phyloP scores from a whole-genome alignment of 306 rosid species.

The Fagus sylvatica region DNA sequence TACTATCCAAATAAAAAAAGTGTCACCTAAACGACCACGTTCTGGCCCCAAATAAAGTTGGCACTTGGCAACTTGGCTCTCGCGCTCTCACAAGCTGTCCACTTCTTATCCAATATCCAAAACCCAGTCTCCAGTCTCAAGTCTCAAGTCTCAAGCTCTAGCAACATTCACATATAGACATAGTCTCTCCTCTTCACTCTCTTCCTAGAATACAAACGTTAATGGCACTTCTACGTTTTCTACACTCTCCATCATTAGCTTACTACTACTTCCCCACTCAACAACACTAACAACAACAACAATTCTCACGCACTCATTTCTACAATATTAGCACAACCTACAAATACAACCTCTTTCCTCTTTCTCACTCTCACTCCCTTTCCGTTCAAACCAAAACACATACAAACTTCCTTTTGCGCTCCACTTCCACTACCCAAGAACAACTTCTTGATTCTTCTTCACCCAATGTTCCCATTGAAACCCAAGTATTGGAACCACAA shows the following conservation, averaged over 20 bases:
- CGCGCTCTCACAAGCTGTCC: no score
- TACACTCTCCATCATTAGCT: constrained; percentile 33
- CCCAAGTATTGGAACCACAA: constrained; percentile 21
- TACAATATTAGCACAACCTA: constrained; percentile 13
- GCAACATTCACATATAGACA: no score
- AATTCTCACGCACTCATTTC: constrained; percentile 16
- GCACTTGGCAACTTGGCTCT: no score
- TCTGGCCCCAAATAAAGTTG: no score
- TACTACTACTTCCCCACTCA: constrained; percentile 19
- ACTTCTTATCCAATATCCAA: no score
- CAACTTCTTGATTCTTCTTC: constrained; percentile 32
- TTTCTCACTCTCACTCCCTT: constrained; percentile 20
- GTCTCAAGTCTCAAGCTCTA: no score
- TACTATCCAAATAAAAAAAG: no score
- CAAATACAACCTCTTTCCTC: constrained; percentile 25
- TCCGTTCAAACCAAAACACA: constrained; percentile 26
- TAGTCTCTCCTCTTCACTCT: background rate
- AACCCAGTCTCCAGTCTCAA: no score
- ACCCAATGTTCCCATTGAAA: constrained; percentile 16
- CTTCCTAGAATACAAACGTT: background rate
- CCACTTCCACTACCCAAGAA: constrained; percentile 53
- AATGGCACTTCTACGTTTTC: constrained; percentile 64
- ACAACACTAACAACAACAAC: constrained; percentile 24
- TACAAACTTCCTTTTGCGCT: constrained; percentile 26
- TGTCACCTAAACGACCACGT: no score